These are phyloP conservation scores for Metarhizium robertsii DNA, from an alignment of 2,329 filamentous ascomycete genomes.

Conservation along the genomic window DNA sequence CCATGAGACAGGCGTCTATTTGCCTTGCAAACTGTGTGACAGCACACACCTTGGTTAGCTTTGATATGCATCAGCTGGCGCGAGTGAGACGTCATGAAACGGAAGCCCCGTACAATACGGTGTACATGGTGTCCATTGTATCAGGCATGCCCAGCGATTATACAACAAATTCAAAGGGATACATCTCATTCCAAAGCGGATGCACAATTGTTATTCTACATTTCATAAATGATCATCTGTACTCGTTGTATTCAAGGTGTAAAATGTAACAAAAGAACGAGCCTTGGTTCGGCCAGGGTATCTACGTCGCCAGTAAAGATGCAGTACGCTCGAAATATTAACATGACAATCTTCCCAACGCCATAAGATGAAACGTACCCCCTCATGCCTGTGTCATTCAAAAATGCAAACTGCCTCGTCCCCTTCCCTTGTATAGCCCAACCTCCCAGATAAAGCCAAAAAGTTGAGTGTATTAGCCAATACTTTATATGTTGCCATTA, in stretches of 20 bases:
- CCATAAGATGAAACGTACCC: not conserved
- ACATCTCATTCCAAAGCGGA: not conserved
- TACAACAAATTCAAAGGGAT: not conserved
- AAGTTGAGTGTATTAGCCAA: not conserved
- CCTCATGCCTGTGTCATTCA: not conserved
- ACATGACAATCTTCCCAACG: not conserved
- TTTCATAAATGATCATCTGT: not conserved
- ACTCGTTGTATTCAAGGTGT: not conserved
- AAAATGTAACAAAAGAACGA: not conserved
- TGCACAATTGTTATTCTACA: not conserved
- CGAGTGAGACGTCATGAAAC: no score
- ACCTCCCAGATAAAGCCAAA: not conserved
- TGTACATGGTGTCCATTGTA: no score
- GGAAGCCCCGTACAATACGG: no score
- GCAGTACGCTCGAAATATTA: not conserved
- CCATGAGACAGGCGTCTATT: no score
- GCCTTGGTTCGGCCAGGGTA: not conserved
- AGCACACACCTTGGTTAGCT: no score
- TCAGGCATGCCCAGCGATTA: no score
- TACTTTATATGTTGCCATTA: not conserved
- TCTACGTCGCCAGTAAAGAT: conserved; percentile 3
- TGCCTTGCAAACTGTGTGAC: no score
- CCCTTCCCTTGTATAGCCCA: not conserved
- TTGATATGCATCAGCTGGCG: no score
- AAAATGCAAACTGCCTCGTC: not conserved